Percentiles rank a stretch among this genome's conserved stretches.
These are phyloP conservation scores for Phycomyces nitens DNA, from an alignment of 192 early-diverging fungal genomes.

Conservation along the genomic window DNA sequence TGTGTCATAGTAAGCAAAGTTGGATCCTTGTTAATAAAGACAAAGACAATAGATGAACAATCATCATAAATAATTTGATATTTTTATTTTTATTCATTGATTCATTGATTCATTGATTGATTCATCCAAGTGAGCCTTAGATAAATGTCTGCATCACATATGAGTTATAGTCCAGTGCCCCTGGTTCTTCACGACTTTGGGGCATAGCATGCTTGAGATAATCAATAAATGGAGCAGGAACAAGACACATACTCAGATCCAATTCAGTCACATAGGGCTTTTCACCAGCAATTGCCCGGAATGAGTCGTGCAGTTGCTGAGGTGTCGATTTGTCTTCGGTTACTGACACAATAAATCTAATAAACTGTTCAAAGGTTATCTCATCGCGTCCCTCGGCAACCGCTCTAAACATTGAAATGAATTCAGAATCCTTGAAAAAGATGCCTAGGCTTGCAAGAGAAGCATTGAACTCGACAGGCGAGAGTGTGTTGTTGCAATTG, in stretches of 20 bases:
- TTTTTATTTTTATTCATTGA: too few relatives aligned
- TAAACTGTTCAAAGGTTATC: constrained; percentile 86
- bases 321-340: constrained; percentile 90
- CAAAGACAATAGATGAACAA: too few relatives aligned
- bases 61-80: too few relatives aligned
- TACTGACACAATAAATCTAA: constrained; percentile 77
- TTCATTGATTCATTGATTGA: too few relatives aligned
- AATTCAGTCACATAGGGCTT: constrained; percentile 84
- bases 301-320: constrained; percentile 82
- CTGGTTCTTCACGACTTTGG: constrained; percentile 34
- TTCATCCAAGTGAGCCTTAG: too few relatives aligned
- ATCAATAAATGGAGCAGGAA: constrained; percentile 70
- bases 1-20: too few relatives aligned
- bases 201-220: constrained; percentile 78
- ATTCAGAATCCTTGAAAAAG: constrained; percentile 72
- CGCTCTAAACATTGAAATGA: constrained; percentile 62
- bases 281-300: constrained; percentile 80
- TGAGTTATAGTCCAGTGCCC: constrained; percentile 76
- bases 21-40: too few relatives aligned
- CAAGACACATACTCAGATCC: constrained; percentile 76
- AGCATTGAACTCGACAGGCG: constrained; percentile 78
- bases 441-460: constrained; percentile 78
- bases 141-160: constrained; percentile 68
- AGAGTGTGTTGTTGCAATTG: constrained; percentile 77
- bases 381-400: constrained; percentile 59